Conservation (phyloP, 1,284 basidiomycete genomes). For the Neonothopanus nambi region DNA sequence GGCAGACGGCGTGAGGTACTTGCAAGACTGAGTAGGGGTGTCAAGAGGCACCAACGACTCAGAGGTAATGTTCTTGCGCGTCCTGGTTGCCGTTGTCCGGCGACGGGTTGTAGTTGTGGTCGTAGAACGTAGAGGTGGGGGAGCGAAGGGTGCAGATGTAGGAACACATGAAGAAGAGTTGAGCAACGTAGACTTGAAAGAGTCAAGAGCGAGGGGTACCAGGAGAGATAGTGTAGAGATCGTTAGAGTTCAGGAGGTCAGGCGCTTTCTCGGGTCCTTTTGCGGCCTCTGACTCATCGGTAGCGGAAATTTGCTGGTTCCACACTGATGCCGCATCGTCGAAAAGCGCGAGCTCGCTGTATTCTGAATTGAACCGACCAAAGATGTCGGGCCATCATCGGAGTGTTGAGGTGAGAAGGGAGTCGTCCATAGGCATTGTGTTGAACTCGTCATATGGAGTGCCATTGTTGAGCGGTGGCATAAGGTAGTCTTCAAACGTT, state of each 20-base stretch:
- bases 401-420: slow-evolving; percentile 58
- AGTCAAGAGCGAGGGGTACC: slow-evolving; percentile 41
- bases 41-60: slow-evolving; percentile 45
- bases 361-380: slow-evolving; percentile 16
- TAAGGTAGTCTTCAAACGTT: slow-evolving; percentile 16
- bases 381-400: slow-evolving; percentile 37
- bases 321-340: slow-evolving; percentile 22
- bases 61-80: slow-evolving; percentile 41
- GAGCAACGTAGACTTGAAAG: slow-evolving; percentile 34
- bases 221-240: slow-evolving; percentile 47
- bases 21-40: slow-evolving; percentile 52
- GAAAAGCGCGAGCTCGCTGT: slow-evolving; percentile 11
- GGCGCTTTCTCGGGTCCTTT: not conserved
- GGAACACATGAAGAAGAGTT: slow-evolving; percentile 27
- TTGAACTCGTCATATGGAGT: slow-evolving; percentile 15
- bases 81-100: slow-evolving; percentile 31
- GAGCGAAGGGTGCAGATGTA: not conserved
- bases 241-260: slow-evolving; percentile 13
- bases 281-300: not conserved
- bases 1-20: slow-evolving; percentile 51
- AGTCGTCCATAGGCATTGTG: slow-evolving; percentile 30
- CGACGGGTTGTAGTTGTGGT: slow-evolving; percentile 41
- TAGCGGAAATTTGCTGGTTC: slow-evolving; percentile 8
- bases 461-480: slow-evolving; percentile 3
- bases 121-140: slow-evolving; percentile 6